Conservation (phyloP, 2,329 filamentous ascomycete species). For the Ilyonectria mors-panacis region DNA sequence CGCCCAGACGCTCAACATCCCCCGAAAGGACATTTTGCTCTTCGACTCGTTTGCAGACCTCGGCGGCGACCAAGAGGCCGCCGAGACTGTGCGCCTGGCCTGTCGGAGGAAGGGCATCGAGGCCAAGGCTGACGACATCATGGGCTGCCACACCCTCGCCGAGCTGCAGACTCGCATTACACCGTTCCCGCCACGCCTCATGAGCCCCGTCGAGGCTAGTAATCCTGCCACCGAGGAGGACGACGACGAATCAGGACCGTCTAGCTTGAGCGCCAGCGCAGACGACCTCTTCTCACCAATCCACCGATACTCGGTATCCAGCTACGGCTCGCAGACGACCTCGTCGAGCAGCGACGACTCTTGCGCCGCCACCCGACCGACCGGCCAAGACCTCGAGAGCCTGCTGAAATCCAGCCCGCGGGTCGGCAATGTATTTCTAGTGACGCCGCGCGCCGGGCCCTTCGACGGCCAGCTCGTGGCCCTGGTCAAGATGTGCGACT, state of each 20-base stretch:
- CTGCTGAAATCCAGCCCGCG: conserved; percentile 57
- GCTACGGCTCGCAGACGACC: conserved; percentile 30
- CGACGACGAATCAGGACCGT: conserved; percentile 26
- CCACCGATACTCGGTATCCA: conserved; percentile 30
- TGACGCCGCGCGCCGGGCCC: conserved; percentile 64
- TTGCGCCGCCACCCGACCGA: conserved; percentile 9
- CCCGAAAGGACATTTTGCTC: conserved; percentile 50
- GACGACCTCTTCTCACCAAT: conserved; percentile 29
- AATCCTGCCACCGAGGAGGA: conserved; percentile 23
- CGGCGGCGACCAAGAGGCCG: conserved; percentile 58
- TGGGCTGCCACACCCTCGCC: conserved; percentile 60
- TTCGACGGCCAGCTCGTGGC: conserved; percentile 66
- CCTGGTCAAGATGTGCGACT: conserved; percentile 57
- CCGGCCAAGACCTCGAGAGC: conserved; percentile 51
- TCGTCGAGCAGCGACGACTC: conserved; percentile 20
- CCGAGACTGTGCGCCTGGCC: conserved; percentile 38
- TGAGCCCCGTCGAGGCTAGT: neutral
- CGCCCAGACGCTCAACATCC: conserved; percentile 55
- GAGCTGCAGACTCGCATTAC: conserved; percentile 61
- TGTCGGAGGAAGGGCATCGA: conserved; percentile 48
- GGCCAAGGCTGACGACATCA: conserved; percentile 57
- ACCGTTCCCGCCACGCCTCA: conserved; percentile 15
- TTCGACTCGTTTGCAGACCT: conserved; percentile 62
- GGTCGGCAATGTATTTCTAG: conserved; percentile 59
- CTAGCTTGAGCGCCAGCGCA: conserved; percentile 8